Percentiles rank a stretch among this genome's conserved stretches.
These are phyloP conservation scores for Zopfochytrium polystomum DNA, from an alignment of 371 early-diverging fungal genomes.

Conservation along the genomic window DNA sequence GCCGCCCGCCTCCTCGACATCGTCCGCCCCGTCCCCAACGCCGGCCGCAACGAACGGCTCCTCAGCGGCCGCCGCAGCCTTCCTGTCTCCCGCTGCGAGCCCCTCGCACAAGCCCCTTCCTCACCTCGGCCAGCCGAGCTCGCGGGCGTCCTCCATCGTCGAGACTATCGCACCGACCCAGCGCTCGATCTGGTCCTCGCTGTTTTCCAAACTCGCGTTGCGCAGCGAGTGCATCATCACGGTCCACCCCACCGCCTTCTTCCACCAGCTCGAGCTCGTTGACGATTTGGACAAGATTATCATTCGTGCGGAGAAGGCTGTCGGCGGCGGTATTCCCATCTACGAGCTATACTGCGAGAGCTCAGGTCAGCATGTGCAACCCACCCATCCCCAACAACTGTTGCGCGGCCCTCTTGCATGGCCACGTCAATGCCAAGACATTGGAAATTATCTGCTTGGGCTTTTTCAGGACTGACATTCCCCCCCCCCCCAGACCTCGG, in stretches of 20 bases:
- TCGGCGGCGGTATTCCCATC: constrained; percentile 23
- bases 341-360: constrained; percentile 39
- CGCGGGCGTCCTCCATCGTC: not conserved
- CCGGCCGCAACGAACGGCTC: not conserved
- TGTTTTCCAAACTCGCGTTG: constrained; percentile 6
- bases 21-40: not conserved
- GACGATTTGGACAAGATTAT: constrained; percentile 34
- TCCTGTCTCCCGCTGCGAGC: not conserved
- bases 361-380: constrained; percentile 21
- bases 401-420: not conserved
- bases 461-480: not conserved
- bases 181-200: not conserved
- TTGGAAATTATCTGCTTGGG: constrained; percentile 7
- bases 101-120: not conserved
- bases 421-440: too few species aligned
- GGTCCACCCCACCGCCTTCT: constrained; percentile 30
- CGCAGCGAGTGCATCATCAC: constrained; percentile 20
- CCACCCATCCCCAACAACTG: too few species aligned
- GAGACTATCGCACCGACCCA: not conserved
- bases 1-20: not conserved
- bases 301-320: constrained; percentile 29
- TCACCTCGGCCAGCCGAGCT: not conserved
- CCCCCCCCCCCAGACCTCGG: constrained; percentile 23
- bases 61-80: not conserved
- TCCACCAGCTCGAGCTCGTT: constrained; percentile 34